These are phyloP conservation scores for Neckera pumila DNA, from an alignment of 225 moss, liverwort and hornwort genomes.

Conservation along the genomic window DNA sequence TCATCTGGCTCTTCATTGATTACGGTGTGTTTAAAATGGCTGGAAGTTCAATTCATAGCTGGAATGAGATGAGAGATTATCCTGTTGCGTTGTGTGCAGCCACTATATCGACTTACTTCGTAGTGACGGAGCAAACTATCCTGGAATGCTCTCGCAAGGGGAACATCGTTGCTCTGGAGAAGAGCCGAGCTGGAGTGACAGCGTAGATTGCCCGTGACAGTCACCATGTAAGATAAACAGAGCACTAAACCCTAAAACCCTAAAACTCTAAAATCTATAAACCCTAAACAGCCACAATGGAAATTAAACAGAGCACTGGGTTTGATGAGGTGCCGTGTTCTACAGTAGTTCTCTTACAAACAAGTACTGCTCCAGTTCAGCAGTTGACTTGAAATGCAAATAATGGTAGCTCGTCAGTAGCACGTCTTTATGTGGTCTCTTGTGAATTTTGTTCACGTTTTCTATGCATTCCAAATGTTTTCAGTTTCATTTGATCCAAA, in stretches of 20 bases:
- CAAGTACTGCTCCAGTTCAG: not conserved
- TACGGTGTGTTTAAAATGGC: not conserved
- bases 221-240: not conserved
- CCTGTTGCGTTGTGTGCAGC: constrained; percentile 32
- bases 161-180: constrained; percentile 34
- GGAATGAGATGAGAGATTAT: not conserved
- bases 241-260: too few species aligned
- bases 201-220: not conserved
- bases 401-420: not conserved
- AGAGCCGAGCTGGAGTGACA: constrained; percentile 24
- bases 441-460: not conserved
- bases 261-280: too few species aligned
- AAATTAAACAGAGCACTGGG: not conserved
- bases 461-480: not conserved
- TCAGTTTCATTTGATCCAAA: too few species aligned
- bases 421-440: not conserved
- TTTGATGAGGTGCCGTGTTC: not conserved
- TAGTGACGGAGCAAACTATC: constrained; percentile 65
- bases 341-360: not conserved
- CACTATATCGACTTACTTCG: constrained; percentile 60
- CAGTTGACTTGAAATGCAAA: not conserved
- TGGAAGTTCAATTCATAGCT: not conserved
- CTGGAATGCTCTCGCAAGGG: constrained; percentile 63
- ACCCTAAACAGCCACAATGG: not conserved
- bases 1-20: not conserved